Evolutionary conservation across 805 yeast genomes (phyloP).

Genomic region (Scheffersomyces stipitis): DNA sequence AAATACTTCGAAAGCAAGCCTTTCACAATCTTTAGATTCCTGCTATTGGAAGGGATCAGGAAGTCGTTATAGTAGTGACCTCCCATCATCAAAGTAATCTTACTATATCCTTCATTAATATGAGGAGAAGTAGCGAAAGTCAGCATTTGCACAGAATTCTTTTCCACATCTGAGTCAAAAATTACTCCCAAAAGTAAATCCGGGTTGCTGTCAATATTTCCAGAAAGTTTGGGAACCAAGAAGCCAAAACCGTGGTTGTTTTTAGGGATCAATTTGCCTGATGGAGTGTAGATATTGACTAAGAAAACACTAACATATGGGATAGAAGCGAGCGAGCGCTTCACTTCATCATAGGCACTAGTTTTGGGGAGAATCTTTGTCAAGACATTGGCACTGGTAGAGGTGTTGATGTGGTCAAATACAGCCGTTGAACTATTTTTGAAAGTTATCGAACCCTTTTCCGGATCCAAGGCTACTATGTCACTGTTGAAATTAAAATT

Average conservation of each 20-base stretch:
- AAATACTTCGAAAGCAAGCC: constrained; percentile 24
- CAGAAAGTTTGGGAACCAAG: constrained; percentile 58
- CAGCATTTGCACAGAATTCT: constrained; percentile 37
- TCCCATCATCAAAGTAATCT: constrained; percentile 87
- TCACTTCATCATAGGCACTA: constrained; percentile 7
- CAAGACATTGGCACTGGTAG: constrained; percentile 49
- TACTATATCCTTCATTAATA: constrained; percentile 49
- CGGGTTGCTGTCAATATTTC: constrained; percentile 37
- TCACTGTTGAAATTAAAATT: constrained; percentile 38
- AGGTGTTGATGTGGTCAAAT: constrained; percentile 61
- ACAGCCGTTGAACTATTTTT: constrained; percentile 1
- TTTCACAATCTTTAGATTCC: constrained; percentile 26
- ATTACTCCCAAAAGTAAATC: constrained; percentile 78
- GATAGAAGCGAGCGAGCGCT: constrained; percentile 17
- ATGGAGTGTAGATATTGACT: constrained; percentile 59
- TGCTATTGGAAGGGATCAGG: constrained; percentile 29
- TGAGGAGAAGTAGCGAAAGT: too few relatives aligned
- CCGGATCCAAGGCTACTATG: constrained; percentile 20
- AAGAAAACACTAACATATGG: constrained; percentile 56
- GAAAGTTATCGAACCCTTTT: constrained; percentile 9
- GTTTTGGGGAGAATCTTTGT: constrained; percentile 27
- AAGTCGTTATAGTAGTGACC: constrained; percentile 55
- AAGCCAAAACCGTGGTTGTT: constrained; percentile 78
- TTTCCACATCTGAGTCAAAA: constrained; percentile 83
- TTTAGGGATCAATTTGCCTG: constrained; percentile 33